phyloP scores from a whole-genome alignment of 306 rosid genomes.

The Cicer yamashitae region DNA sequence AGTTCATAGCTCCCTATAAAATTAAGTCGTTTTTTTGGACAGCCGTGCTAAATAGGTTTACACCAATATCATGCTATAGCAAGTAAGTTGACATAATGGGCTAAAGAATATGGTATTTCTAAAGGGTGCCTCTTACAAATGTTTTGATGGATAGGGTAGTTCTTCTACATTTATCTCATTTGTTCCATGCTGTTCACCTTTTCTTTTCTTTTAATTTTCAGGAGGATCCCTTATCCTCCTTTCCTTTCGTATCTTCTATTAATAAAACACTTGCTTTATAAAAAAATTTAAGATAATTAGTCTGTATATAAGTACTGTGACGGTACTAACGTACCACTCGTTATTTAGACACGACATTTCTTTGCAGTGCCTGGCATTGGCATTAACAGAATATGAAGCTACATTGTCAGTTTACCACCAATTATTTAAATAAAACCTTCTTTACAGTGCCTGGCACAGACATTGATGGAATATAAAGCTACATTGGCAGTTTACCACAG shows the following conservation, averaged over 20 bases:
- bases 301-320: background rate
- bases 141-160: background rate
- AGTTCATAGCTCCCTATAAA: background rate
- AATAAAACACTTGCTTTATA: background rate
- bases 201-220: background rate
- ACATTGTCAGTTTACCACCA: slow-evolving; percentile 3
- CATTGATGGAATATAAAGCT: background rate
- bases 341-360: background rate
- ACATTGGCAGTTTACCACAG: background rate
- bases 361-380: background rate
- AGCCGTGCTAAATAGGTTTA: background rate
- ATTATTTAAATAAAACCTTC: background rate
- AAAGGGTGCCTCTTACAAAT: background rate
- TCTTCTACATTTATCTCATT: background rate
- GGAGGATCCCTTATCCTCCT: background rate
- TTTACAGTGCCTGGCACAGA: background rate
- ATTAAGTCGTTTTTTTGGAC: background rate
- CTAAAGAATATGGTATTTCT: background rate
- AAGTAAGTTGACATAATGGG: background rate
- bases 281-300: background rate
- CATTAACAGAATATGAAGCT: background rate
- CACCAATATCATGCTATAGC: background rate
- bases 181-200: background rate
- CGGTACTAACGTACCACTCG: background rate
- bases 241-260: background rate